phyloP scores from a whole-genome alignment of 2,329 filamentous ascomycete species.

The Trichophyton schoenleinii region DNA sequence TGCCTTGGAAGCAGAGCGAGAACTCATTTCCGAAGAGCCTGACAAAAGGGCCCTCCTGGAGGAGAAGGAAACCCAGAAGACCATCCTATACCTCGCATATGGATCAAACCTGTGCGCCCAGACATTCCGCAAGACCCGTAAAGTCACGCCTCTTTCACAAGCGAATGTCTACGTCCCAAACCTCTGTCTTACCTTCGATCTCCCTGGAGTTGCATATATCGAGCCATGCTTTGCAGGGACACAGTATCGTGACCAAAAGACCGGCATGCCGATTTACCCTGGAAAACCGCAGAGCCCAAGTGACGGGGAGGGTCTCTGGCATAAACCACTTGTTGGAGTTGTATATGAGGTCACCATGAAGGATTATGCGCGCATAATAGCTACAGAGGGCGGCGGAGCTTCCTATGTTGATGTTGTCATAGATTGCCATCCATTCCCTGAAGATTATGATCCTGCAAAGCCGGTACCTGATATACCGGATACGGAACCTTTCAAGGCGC shows the following conservation, averaged over 20 bases:
- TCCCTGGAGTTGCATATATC: conserved; percentile 70
- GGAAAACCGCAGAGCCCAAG: conserved; percentile 1
- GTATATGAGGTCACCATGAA: conserved; percentile 82
- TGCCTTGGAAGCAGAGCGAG: conserved; percentile 5
- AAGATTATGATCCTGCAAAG: conserved; percentile 34
- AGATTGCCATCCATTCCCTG: conserved; percentile 58
- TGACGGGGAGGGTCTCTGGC: conserved; percentile 43
- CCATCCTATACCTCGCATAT: conserved; percentile 73
- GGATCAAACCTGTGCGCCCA: conserved; percentile 75
- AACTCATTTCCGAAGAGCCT: conserved; percentile 16
- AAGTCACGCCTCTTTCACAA: conserved; percentile 68
- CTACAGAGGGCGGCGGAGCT: conserved; percentile 75
- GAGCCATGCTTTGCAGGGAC: conserved; percentile 92
- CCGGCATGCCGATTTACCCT: conserved; percentile 3
- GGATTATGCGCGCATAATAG: conserved; percentile 78
- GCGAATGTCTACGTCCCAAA: conserved; percentile 71
- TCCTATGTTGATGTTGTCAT: conserved; percentile 77
- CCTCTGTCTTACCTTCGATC: conserved; percentile 68
- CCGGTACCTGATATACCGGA: conserved; percentile 52
- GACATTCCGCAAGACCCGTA: conserved; percentile 65
- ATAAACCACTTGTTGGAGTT: conserved; percentile 75
- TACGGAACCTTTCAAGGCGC: conserved; percentile 60
- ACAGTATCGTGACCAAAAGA: conserved; percentile 40
- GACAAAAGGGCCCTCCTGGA: conserved; percentile 3
- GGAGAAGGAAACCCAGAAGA: conserved; percentile 24